Evolutionary conservation across 208 protist species (phyloP).

Genomic region (Borovskyia barvae): DNA sequence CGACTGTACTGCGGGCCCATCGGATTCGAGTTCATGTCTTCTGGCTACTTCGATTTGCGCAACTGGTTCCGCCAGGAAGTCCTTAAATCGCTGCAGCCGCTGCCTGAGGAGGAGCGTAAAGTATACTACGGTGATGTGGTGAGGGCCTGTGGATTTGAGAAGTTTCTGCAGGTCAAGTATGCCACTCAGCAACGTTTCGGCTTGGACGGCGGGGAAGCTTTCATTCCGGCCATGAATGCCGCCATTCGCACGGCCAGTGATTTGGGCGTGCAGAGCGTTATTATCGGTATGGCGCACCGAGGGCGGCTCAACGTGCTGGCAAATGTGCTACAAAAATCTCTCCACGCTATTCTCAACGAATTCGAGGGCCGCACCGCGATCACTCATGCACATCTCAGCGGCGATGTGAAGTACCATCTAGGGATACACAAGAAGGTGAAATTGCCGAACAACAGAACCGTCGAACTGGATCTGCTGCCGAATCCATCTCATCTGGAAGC

Average conservation of each 20-base stretch:
- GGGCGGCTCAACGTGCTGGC: slow-evolving; percentile 96
- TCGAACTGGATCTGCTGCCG: slow-evolving; percentile 96
- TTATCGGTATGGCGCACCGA: slow-evolving; percentile 98
- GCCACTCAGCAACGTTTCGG: slow-evolving; percentile 96
- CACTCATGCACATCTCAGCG: slow-evolving; percentile 41
- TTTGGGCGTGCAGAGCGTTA: slow-evolving; percentile 84
- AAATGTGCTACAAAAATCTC: slow-evolving; percentile 96
- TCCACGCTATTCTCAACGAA: slow-evolving; percentile 86
- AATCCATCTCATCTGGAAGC: slow-evolving; percentile 99
- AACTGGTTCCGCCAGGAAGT: slow-evolving; percentile 95
- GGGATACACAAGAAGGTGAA: slow-evolving; percentile 77
- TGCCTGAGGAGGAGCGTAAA: slow-evolving; percentile 58
- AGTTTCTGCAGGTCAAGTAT: slow-evolving; percentile 94
- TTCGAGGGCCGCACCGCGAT: slow-evolving; percentile 73
- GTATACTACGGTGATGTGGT: slow-evolving; percentile 83
- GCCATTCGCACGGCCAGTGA: slow-evolving; percentile 85
- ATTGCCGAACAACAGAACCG: slow-evolving; percentile 68
- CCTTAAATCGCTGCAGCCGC: slow-evolving; percentile 60
- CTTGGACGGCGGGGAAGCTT: slow-evolving; percentile 95
- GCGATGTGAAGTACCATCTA: slow-evolving; percentile 99
- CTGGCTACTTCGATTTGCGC: slow-evolving; percentile 90
- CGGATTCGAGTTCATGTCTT: slow-evolving; percentile 97
- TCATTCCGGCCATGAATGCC: slow-evolving; percentile 95
- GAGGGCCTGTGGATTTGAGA: slow-evolving; percentile 90
- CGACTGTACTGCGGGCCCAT: slow-evolving; percentile 91